Conservation (phyloP, 495 filamentous ascomycete species). For the Trichoderma virens region DNA sequence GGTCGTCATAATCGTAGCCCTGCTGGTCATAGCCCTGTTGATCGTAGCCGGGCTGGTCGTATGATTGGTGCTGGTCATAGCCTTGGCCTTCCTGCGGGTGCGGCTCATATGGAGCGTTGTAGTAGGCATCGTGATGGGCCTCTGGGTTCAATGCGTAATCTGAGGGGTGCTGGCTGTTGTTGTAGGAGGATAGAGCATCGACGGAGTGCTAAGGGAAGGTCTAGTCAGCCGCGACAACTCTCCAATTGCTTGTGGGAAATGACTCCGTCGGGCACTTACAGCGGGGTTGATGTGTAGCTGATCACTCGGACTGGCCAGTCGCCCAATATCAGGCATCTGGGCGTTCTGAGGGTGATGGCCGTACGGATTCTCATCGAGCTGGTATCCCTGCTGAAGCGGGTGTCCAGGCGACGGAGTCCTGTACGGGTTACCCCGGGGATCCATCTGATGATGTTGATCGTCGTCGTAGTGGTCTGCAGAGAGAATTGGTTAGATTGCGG, state of each 20-base stretch:
- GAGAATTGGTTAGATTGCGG: neutral
- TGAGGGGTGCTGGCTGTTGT: slow-evolving; percentile 53
- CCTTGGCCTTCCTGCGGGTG: slow-evolving; percentile 52
- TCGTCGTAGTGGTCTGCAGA: slow-evolving; percentile 34
- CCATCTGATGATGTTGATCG: slow-evolving; percentile 35
- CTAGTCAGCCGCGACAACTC: slow-evolving; percentile 10
- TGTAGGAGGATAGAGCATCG: slow-evolving; percentile 64
- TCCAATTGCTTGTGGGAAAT: neutral
- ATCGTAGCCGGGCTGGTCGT: slow-evolving; percentile 18
- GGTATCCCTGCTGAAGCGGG: slow-evolving; percentile 54
- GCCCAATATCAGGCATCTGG: slow-evolving; percentile 47
- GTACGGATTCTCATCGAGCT: slow-evolving; percentile 63
- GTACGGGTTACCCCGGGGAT: slow-evolving; percentile 47
- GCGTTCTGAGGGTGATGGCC: slow-evolving; percentile 49
- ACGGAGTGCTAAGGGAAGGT: slow-evolving; percentile 60
- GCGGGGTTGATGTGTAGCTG: slow-evolving; percentile 25
- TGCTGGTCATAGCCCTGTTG: slow-evolving; percentile 16
- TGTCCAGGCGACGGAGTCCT: slow-evolving; percentile 51
- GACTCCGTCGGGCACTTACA: neutral
- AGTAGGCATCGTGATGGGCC: slow-evolving; percentile 81
- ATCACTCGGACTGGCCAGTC: slow-evolving; percentile 33
- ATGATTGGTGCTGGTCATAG: slow-evolving; percentile 21
- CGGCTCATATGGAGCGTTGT: slow-evolving; percentile 72
- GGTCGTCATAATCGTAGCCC: slow-evolving; percentile 27
- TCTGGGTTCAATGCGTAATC: slow-evolving; percentile 75